A percentile compares a stretch with the other conserved stretches of the same genome.
These are phyloP conservation scores for Taphrina flavorubra DNA, from an alignment of 1,139 yeast genomes.

Conservation along the genomic window DNA sequence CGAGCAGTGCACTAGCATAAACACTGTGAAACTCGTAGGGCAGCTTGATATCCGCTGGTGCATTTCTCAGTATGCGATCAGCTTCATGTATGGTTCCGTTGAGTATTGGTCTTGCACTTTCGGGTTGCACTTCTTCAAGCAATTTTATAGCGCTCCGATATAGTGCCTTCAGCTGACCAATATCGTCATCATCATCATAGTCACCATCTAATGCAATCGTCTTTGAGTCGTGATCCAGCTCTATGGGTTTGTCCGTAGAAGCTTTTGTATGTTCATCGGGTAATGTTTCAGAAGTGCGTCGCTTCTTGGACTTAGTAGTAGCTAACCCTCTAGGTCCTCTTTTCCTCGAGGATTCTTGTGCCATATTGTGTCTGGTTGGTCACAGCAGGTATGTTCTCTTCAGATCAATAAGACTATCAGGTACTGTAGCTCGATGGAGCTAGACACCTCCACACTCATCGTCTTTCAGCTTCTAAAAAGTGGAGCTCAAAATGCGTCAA, in stretches of 20 bases:
- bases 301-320: slow-evolving; percentile 19
- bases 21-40: slow-evolving; percentile 71
- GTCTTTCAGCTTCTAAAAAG: background rate
- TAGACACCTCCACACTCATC: too few species aligned
- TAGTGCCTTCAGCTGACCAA: slow-evolving; percentile 72
- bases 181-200: slow-evolving; percentile 76
- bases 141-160: slow-evolving; percentile 54
- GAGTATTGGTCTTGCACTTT: slow-evolving; percentile 54
- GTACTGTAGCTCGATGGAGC: too few species aligned
- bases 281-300: background rate
- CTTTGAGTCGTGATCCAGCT: slow-evolving; percentile 53
- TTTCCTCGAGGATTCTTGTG: slow-evolving; percentile 4
- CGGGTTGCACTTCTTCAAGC: slow-evolving; percentile 36
- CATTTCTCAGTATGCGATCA: slow-evolving; percentile 70
- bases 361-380: background rate
- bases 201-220: slow-evolving; percentile 74
- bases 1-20: slow-evolving; percentile 74
- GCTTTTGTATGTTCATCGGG: background rate
- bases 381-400: too few species aligned
- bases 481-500: background rate
- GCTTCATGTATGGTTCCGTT: slow-evolving; percentile 93
- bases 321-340: slow-evolving; percentile 32
- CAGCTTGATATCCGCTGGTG: slow-evolving; percentile 49
- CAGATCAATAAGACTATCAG: too few species aligned
- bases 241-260: slow-evolving; percentile 33